A percentile compares a stretch with the other conserved stretches of the same genome.
These are phyloP conservation scores for Ogataea allantospora DNA, from an alignment of 805 yeast species.

Conservation along the genomic window DNA sequence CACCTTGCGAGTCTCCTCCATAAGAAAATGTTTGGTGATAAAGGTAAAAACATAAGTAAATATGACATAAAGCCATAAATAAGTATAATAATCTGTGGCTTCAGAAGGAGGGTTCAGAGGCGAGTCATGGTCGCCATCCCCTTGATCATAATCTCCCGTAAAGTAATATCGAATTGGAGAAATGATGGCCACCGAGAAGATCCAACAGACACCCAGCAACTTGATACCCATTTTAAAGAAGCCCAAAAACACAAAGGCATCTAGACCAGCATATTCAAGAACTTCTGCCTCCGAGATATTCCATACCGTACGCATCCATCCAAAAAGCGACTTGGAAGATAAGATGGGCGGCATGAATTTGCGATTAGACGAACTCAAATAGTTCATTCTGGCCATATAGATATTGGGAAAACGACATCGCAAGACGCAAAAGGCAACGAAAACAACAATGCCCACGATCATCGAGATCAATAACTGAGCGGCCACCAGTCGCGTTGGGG, in stretches of 20 bases:
- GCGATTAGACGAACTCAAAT: slow-evolving; percentile 38
- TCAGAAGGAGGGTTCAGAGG: slow-evolving; percentile 18
- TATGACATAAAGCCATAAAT: slow-evolving; percentile 81
- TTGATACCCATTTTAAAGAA: slow-evolving; percentile 88
- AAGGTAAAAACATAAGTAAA: slow-evolving; percentile 86
- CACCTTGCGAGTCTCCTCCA: slow-evolving; percentile 69
- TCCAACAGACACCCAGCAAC: slow-evolving; percentile 58
- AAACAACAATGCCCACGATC: slow-evolving; percentile 65
- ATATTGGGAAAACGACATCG: slow-evolving; percentile 75
- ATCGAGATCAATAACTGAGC: slow-evolving; percentile 75
- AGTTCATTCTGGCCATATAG: slow-evolving; percentile 74
- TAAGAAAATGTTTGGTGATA: slow-evolving; percentile 56
- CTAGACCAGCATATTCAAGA: slow-evolving; percentile 87
- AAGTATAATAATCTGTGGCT: slow-evolving; percentile 46
- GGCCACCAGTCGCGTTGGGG: slow-evolving; percentile 55
- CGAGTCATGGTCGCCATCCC: slow-evolving; percentile 38
- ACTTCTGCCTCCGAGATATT: slow-evolving; percentile 70
- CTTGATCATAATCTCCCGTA: slow-evolving; percentile 76
- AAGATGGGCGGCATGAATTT: slow-evolving; percentile 56
- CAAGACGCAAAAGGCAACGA: slow-evolving; percentile 65
- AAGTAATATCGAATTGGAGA: slow-evolving; percentile 82
- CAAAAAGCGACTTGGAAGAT: slow-evolving; percentile 58
- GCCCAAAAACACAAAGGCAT: slow-evolving; percentile 87
- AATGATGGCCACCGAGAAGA: slow-evolving; percentile 70
- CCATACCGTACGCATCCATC: slow-evolving; percentile 75